Percentiles rank a stretch among this genome's conserved stretches.
Conservation (phyloP, 208 protist species). For the Leishmania aethiopica region DNA sequence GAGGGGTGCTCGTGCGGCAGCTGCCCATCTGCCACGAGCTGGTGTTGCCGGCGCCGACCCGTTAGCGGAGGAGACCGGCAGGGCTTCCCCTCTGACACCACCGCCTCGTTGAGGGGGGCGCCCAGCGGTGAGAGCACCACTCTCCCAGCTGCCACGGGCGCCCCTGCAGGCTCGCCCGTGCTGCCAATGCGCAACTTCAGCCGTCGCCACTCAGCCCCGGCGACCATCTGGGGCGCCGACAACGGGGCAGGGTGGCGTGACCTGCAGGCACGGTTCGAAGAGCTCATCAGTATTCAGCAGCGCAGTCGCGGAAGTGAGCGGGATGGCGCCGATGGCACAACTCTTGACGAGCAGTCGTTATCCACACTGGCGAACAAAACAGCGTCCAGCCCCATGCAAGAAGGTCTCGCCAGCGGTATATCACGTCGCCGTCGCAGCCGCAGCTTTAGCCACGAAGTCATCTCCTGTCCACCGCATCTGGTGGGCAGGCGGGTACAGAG, state of each 20-base stretch:
- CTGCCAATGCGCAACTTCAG: neutral
- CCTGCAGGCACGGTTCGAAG: conserved; percentile 25
- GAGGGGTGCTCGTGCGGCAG: conserved; percentile 4
- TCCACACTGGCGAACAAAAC: neutral
- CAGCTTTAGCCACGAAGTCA: neutral
- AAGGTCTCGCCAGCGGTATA: neutral
- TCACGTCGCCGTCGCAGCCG: conserved; percentile 9
- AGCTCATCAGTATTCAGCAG: conserved; percentile 28
- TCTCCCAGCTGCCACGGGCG: neutral
- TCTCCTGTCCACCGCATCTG: neutral
- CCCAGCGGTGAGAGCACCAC: neutral
- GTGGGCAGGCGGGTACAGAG: neutral
- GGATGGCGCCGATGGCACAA: neutral
- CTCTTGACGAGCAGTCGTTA: neutral
- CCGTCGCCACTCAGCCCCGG: conserved; percentile 16
- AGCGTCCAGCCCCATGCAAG: neutral
- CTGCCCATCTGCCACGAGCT: neutral
- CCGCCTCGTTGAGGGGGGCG: neutral
- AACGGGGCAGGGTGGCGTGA: conserved; percentile 11
- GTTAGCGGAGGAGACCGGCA: neutral
- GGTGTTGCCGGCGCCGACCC: neutral
- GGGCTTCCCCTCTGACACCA: neutral
- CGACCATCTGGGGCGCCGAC: neutral
- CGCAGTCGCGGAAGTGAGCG: conserved; percentile 6
- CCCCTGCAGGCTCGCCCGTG: neutral